Conservation (phyloP, 2,329 filamentous ascomycete genomes). For the Amylocarpus encephaloides region DNA sequence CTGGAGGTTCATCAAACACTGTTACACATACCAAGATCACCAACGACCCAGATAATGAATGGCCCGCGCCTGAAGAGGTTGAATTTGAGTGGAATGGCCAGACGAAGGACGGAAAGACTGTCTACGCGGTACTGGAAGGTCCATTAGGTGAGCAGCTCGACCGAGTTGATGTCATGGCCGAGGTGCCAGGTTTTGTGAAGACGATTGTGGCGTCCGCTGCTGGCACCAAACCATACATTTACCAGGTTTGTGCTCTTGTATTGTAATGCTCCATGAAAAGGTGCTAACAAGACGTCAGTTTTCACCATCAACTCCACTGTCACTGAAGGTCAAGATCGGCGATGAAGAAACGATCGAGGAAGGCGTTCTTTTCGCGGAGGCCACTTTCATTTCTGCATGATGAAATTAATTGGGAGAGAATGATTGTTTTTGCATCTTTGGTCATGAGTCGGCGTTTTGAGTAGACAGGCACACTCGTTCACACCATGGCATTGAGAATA, state of each 20-base stretch:
- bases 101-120: slow-evolving; percentile 66
- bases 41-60: slow-evolving; percentile 71
- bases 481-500: slow-evolving; percentile 7
- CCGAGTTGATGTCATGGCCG: slow-evolving; percentile 90
- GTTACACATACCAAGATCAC: slow-evolving; percentile 64
- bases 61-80: slow-evolving; percentile 76
- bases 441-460: slow-evolving; percentile 24
- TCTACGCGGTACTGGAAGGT: slow-evolving; percentile 65
- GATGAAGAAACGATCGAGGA: slow-evolving; percentile 73
- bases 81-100: slow-evolving; percentile 75
- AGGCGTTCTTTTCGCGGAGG: slow-evolving; percentile 77
- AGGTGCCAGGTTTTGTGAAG: slow-evolving; percentile 94
- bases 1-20: slow-evolving; percentile 59
- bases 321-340: slow-evolving; percentile 77
- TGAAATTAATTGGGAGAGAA: background rate
- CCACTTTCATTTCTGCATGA: slow-evolving; percentile 81
- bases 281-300: slow-evolving; percentile 50
- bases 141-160: slow-evolving; percentile 65
- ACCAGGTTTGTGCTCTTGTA: slow-evolving; percentile 58
- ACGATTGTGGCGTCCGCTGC: slow-evolving; percentile 80
- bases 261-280: background rate
- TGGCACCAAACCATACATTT: slow-evolving; percentile 95
- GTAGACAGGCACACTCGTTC: slow-evolving; percentile 27
- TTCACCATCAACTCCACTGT: slow-evolving; percentile 53
- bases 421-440: slow-evolving; percentile 9